These are phyloP conservation scores for Boletus barrowsii DNA, from an alignment of 768 basidiomycete genomes.

Conservation along the genomic window DNA sequence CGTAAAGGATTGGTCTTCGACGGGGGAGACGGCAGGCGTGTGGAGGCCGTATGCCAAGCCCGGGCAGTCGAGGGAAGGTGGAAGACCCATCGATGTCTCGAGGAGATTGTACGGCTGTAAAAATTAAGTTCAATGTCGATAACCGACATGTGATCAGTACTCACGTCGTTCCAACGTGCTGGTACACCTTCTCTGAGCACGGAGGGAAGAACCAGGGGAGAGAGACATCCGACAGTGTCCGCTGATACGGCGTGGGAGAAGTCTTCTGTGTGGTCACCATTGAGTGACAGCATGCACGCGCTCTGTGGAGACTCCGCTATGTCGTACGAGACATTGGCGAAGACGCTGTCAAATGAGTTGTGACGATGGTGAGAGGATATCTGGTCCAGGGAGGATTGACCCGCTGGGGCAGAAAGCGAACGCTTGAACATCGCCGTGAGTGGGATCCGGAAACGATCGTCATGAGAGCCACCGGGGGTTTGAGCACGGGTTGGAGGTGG, in stretches of 20 bases:
- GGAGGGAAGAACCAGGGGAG: slow-evolving; percentile 32
- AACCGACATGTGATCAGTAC: slow-evolving; percentile 13
- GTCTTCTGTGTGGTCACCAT: slow-evolving; percentile 24
- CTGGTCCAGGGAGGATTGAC: slow-evolving; percentile 17
- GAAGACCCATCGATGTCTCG: slow-evolving; percentile 29
- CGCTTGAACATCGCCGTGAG: slow-evolving; percentile 67
- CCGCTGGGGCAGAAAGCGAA: slow-evolving; percentile 53
- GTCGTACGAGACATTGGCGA: slow-evolving; percentile 31
- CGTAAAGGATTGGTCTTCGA: slow-evolving; percentile 22
- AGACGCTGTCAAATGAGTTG: slow-evolving; percentile 28
- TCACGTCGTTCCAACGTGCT: slow-evolving; percentile 35
- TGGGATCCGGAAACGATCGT: slow-evolving; percentile 42
- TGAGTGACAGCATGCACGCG: slow-evolving; percentile 9
- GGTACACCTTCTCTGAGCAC: slow-evolving; percentile 27
- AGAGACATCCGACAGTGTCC: slow-evolving; percentile 27
- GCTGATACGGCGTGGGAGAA: slow-evolving; percentile 15
- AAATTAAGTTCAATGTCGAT: slow-evolving; percentile 17
- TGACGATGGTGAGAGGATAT: slow-evolving; percentile 19
- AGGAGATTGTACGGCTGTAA: slow-evolving; percentile 34
- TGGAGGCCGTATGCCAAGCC: slow-evolving; percentile 22
- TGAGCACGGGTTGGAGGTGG: slow-evolving; percentile 22
- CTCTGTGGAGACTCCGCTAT: slow-evolving; percentile 20
- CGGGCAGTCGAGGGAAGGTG: slow-evolving; percentile 22
- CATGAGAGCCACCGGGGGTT: slow-evolving; percentile 26
- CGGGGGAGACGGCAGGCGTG: slow-evolving; percentile 26